phyloP scores from a whole-genome alignment of 2,329 filamentous ascomycete genomes.

The Colletotrichum spinosum region DNA sequence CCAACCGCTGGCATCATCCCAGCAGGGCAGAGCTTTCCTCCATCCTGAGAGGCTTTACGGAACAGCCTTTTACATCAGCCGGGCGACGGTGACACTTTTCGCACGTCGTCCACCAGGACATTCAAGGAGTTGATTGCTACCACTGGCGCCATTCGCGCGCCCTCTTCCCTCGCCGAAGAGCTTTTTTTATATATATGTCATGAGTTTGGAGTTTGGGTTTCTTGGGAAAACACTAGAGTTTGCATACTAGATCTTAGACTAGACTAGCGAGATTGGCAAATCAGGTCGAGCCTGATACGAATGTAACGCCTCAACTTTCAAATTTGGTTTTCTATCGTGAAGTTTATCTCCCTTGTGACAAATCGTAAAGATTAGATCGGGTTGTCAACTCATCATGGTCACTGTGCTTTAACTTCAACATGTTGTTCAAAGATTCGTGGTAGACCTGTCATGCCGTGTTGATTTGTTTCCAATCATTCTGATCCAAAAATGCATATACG shows the following conservation, averaged over 20 bases:
- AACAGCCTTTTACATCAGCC: constrained; percentile 26
- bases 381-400: too few relatives aligned
- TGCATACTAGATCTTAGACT: not conserved
- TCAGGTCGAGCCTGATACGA: constrained; percentile 30
- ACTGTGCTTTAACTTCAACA: too few relatives aligned
- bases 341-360: not conserved
- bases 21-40: constrained; percentile 30
- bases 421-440: too few relatives aligned
- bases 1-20: constrained; percentile 7
- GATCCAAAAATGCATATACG: too few relatives aligned
- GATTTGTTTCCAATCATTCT: too few relatives aligned
- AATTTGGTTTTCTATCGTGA: not conserved
- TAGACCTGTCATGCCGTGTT: too few relatives aligned
- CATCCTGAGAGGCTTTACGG: constrained; percentile 32
- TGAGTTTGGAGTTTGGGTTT: constrained; percentile 23
- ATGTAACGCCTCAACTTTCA: constrained; percentile 24
- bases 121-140: constrained; percentile 33
- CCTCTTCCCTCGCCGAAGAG: constrained; percentile 27
- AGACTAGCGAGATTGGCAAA: constrained; percentile 28
- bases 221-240: constrained; percentile 8
- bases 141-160: constrained; percentile 13
- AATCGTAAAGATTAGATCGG: not conserved
- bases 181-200: constrained; percentile 2
- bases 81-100: constrained; percentile 8
- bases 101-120: constrained; percentile 37